Percentiles rank a stretch among this genome's conserved stretches.
These are phyloP conservation scores for Ganoderma lingzhi DNA, from an alignment of 1,284 basidiomycete genomes.

Conservation along the genomic window DNA sequence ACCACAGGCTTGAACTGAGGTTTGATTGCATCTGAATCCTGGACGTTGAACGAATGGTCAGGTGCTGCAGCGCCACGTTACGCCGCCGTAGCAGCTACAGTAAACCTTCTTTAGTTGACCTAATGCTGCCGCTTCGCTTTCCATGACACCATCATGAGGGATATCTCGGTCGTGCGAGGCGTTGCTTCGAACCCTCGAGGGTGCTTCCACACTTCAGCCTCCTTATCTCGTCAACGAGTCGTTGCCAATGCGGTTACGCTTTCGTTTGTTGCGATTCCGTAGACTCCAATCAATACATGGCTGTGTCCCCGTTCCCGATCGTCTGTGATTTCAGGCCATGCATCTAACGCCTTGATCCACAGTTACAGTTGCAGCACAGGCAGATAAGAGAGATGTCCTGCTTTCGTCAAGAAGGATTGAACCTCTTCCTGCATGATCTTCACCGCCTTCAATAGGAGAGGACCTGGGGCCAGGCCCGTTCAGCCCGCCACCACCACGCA, in stretches of 20 bases:
- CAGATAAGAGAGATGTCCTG: not conserved
- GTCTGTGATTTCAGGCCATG: not conserved
- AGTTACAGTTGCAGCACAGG: not conserved
- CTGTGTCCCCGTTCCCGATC: not conserved
- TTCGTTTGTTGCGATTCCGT: too few species aligned
- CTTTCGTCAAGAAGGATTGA: not conserved
- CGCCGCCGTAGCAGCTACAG: not conserved
- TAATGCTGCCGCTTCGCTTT: not conserved
- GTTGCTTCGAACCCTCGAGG: not conserved
- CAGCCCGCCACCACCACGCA: not conserved
- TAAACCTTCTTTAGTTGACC: not conserved
- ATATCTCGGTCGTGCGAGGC: not conserved
- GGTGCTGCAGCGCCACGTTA: not conserved
- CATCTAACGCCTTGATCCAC: not conserved
- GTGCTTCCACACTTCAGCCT: not conserved
- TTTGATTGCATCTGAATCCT: not conserved
- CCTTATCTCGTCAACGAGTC: not conserved
- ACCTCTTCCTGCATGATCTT: not conserved
- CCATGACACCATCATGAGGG: not conserved
- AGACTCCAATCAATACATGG: not conserved
- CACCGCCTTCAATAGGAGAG: not conserved
- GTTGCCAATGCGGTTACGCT: not conserved
- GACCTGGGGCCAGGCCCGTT: too few species aligned
- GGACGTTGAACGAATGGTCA: not conserved
- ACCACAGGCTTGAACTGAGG: not conserved